Base-by-base conservation (phyloP, 768 basidiomycete species). In the Leccinum incarnatum region DNA sequence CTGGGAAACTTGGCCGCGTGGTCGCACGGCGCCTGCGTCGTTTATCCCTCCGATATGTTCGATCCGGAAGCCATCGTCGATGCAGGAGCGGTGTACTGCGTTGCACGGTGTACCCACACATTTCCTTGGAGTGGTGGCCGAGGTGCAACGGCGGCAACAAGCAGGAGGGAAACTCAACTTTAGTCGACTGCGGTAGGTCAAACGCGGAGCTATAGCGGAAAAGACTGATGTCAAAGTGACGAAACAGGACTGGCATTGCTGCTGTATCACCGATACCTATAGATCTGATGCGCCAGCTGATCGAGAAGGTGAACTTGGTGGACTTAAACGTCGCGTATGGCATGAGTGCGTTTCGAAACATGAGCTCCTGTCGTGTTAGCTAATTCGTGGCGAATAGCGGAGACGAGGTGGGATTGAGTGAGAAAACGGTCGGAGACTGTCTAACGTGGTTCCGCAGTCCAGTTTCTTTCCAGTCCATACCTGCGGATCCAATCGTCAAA, bases 41-140 rank as follows among this genome's bases (percentile, higher is more conserved):
- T 94, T 3, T 94, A 93, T 66, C 81, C 91, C 0, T 85, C 89
- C 1, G 80, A 83, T 36, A 76, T 78, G 2, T 93, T 80, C 67
- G 75, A 89, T 62, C 84, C 91, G 0, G 70, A 72, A 32, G 77
- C 84, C 1, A 86, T 91, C 53, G 86, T 93, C 9, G 85, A 91
- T 54, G 81, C 91, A 77, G 17, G 91, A 93, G 62, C 77, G 75
- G 57, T 93, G 91, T 54, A 92, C 90, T 0, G 88, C 87, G 0
- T 74, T 94, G 54, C 91, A 93, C 62, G 91, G 91, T 7, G 91
- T 93, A 5, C 91, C 91, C 0, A 93, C 91, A 0, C 91, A 93
- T 68, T 93, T 93, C 71, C 77, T 90, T 1, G 91, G 86, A 5
- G 83, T 93, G 1, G 74, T 93, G 25, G 70, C 79, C 0, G 91